Evolutionary conservation across 2,329 filamentous ascomycete genomes (phyloP), one percentile per base, ranked within the genome.

Genomic region (Pestalotiopsis sp.): DNA sequence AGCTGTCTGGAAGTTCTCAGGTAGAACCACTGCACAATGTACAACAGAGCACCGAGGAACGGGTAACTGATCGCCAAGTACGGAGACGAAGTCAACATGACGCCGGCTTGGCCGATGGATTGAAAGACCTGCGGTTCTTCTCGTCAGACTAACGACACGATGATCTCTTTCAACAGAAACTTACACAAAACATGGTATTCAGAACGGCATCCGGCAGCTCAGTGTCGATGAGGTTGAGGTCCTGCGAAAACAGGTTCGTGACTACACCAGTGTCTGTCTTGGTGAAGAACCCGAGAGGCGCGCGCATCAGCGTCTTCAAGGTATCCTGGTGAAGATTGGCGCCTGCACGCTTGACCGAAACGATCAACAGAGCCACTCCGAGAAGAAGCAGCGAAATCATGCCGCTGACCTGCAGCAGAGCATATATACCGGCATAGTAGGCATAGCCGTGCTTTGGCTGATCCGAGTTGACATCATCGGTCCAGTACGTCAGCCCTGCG

Each of bases 1-100:
- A 88, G 73, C 72, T 87, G 86, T 3, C 85, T 81, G 2, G 84
- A 86, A 3, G 85, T 87, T 2, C 82, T 80, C 20, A 87, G 77
- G 72, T 88, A 87, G 64, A 84, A 77, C 63, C 81, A 84, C 69
- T 86, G 84, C 7, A 87, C 74, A 3, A 80, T 64, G 66, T 83
- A 86, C 11, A 85, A 70, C 2, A 80, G 71, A 5, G 75, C 72
- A 13, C 81, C 71, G 0, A 85, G 75, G 17, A 82, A 75, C 0
- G 84, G 85, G 64, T 86, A 81, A 1, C 79, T 80, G 3, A 83
- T 77, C 2, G 80, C 80, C 1, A 84, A 76, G 66, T 82, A 85
- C 76, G 66, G 81, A 75, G 38, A 82, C 73, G 57, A 74, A 14
- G 70, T 71, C 59, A 80, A 79, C 39, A 86, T 81, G 1, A 86